phyloP scores from a whole-genome alignment of 2,329 filamentous ascomycete genomes.

The Calonectria leucothoes region DNA sequence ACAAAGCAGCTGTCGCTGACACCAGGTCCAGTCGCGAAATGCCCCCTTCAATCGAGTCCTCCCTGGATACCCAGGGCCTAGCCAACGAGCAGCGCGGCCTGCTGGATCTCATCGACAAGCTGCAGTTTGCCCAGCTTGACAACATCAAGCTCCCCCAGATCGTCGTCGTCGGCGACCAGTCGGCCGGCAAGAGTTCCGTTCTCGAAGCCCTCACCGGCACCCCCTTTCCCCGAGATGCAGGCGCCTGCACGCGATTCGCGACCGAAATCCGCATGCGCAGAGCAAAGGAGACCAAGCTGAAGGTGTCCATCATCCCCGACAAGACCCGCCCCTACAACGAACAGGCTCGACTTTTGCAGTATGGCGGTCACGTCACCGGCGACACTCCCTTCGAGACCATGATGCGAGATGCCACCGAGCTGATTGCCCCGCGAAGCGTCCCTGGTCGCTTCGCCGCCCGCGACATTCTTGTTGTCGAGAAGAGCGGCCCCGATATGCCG shows the following conservation, averaged over 20 bases:
- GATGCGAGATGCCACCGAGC: slow-evolving; percentile 62
- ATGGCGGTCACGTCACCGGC: slow-evolving; percentile 58
- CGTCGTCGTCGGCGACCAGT: slow-evolving; percentile 74
- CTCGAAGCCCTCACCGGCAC: slow-evolving; percentile 73
- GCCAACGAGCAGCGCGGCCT: slow-evolving; percentile 67
- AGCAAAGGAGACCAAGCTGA: slow-evolving; percentile 56
- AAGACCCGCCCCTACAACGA: slow-evolving; percentile 58
- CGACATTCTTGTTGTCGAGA: slow-evolving; percentile 69
- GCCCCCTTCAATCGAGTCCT: slow-evolving; percentile 58
- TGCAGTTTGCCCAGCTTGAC: slow-evolving; percentile 65
- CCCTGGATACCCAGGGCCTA: slow-evolving; percentile 61
- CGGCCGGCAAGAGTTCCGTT: slow-evolving; percentile 72
- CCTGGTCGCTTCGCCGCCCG: slow-evolving; percentile 63
- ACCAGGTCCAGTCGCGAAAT: slow-evolving; percentile 44
- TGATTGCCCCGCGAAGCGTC: slow-evolving; percentile 62
- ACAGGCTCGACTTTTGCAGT: slow-evolving; percentile 59
- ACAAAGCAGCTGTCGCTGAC: slow-evolving; percentile 40
- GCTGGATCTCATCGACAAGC: slow-evolving; percentile 67
- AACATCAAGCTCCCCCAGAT: slow-evolving; percentile 69
- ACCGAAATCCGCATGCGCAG: slow-evolving; percentile 69
- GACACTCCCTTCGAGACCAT: slow-evolving; percentile 61
- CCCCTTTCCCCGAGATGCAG: slow-evolving; percentile 69
- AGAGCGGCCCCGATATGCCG: slow-evolving; percentile 68
- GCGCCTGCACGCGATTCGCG: slow-evolving; percentile 71
- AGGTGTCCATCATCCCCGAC: slow-evolving; percentile 67